phyloP scores from a whole-genome alignment of 2,329 filamentous ascomycete genomes.

The Colletotrichum scovillei region DNA sequence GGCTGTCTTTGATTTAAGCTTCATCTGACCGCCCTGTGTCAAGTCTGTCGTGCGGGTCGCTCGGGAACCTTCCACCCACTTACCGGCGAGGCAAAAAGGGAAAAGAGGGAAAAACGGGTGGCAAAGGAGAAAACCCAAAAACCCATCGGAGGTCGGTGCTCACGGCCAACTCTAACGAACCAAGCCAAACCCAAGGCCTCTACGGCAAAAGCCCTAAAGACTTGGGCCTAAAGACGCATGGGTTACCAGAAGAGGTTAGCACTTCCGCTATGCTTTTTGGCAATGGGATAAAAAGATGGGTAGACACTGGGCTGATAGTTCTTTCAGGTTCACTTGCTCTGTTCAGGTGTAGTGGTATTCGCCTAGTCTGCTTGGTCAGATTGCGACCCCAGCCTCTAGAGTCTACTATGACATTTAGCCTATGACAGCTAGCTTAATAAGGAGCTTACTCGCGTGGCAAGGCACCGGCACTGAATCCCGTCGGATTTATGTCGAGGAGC shows the following conservation, averaged over 20 bases:
- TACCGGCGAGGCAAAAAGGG: neutral
- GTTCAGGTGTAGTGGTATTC: neutral
- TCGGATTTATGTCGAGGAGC: neutral
- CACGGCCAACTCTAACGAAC: neutral
- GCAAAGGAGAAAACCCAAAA: too few species aligned
- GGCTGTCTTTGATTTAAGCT: slow-evolving; percentile 7
- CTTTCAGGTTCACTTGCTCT: neutral
- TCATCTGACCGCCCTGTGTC: neutral
- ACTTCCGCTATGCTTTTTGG: neutral
- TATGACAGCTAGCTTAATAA: neutral
- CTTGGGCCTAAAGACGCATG: neutral
- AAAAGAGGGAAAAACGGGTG: neutral
- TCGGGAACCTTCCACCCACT: neutral
- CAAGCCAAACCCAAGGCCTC: neutral
- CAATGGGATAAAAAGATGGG: neutral
- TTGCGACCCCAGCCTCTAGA: neutral
- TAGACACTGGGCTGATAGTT: neutral
- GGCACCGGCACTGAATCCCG: neutral
- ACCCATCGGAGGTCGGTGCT: neutral
- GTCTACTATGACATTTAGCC: neutral
- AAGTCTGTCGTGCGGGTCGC: neutral
- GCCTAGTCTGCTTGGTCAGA: neutral
- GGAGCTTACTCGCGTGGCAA: neutral
- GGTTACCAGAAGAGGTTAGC: neutral
- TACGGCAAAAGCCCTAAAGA: neutral